phyloP scores from a whole-genome alignment of 768 basidiomycete genomes.

The Rhodocollybia butyracea region DNA sequence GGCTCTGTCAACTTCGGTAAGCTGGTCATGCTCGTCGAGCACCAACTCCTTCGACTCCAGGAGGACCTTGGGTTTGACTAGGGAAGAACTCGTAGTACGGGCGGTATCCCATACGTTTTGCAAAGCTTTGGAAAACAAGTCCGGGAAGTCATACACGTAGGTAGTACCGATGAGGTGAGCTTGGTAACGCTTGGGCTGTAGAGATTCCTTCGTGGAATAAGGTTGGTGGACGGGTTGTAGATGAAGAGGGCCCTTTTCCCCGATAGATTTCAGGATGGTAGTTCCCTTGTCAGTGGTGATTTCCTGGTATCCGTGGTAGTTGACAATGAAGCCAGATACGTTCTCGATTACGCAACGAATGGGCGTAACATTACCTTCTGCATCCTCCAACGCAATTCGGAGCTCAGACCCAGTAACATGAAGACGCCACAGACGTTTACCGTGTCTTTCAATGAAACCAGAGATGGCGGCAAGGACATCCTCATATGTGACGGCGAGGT shows the following conservation, averaged over 20 bases:
- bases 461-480: slow-evolving; percentile 95
- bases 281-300: slow-evolving; percentile 95
- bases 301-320: slow-evolving; percentile 97
- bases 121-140: slow-evolving; percentile 95
- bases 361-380: slow-evolving; percentile 90
- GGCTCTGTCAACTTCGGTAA: slow-evolving; percentile 86
- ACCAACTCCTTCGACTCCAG: slow-evolving; percentile 89
- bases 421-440: slow-evolving; percentile 96
- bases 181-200: slow-evolving; percentile 98
- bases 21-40: slow-evolving; percentile 87
- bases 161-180: slow-evolving; percentile 98
- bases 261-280: slow-evolving; percentile 95
- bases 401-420: slow-evolving; percentile 99
- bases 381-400: slow-evolving; percentile 90
- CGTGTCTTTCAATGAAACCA: slow-evolving; percentile 99
- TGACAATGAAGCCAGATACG: slow-evolving; percentile 97
- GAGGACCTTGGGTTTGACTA: slow-evolving; percentile 73
- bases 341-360: slow-evolving; percentile 99
- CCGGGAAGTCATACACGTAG: slow-evolving; percentile 99
- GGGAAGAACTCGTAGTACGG: slow-evolving; percentile 57
- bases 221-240: slow-evolving; percentile 91
- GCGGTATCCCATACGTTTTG: slow-evolving; percentile 88
- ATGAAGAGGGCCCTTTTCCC: slow-evolving; percentile 95
- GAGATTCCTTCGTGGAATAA: slow-evolving; percentile 95
- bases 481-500: slow-evolving; percentile 91